Evolutionary conservation across 2,329 filamentous ascomycete genomes (phyloP), one percentile per base, ranked within the genome.

Genomic region (Endothia cerciana): DNA sequence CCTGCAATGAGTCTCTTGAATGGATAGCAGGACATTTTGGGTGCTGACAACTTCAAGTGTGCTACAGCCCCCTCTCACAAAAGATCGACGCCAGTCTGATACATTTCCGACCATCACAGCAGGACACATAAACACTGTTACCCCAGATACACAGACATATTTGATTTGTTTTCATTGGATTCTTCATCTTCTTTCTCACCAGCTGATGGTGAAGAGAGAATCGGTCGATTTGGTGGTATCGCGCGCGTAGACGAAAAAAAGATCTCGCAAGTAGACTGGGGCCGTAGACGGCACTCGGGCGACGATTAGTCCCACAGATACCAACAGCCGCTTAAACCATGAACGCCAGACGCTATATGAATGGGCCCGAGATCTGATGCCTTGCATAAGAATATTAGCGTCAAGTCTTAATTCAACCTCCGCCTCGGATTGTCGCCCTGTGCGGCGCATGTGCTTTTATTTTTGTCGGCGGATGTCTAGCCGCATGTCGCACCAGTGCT

Each of bases 311-410:
- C 30, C 51, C 25, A 22, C 40, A 59, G 57, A 43, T 45, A 22
- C 40, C 22, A 38, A 36, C 25, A 41, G 15, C 25, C 15, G 28
- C 30, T 36, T 6, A 36, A 33, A 4, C 28, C 30, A 17, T 55
- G 51, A 55, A 55, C 51, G 28, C 51, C 51, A 36, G 36, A 55
- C 51, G 51, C 51, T 55, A 55, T 55, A n/a, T 55, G 51, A 22
- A 28, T 55, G 51, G 51, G 28, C 51, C 51, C 30, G 30, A 55
- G 51, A 36, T 55, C 51, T n/a, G 51, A 19, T 19, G 51, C 17
- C 51, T 55, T 55, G 30, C 51, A 36, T 30, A 36, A 33, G 1
- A 22, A 19, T 19, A 36, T 36, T 7, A 19, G 19, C 6, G 19
- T 36, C 51, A 55, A n/a, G 6, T 55, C 30, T 55, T 6, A 22